Conservation (phyloP, 2,329 filamentous ascomycete species). For the Cordyceps farinosa region DNA sequence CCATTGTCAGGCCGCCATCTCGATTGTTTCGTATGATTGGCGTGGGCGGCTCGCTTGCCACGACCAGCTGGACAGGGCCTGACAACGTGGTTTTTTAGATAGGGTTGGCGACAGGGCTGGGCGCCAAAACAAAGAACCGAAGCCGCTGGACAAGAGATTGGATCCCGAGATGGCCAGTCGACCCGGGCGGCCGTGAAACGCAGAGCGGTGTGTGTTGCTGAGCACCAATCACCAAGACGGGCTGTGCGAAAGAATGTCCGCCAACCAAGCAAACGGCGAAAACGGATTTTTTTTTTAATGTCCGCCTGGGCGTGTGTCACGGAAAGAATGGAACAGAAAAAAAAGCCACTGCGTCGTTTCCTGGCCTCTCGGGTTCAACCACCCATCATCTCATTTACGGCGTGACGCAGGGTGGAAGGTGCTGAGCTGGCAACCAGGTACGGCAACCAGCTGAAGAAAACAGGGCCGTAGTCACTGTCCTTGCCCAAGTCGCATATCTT, state of each 20-base stretch:
- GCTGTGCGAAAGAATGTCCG: not conserved
- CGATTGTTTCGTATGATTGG: slow-evolving; percentile 3
- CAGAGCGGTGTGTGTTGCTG: slow-evolving; percentile 1
- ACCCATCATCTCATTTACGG: not conserved
- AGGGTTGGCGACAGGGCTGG: not conserved
- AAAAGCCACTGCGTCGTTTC: not conserved
- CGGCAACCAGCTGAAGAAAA: not conserved
- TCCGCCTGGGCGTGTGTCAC: not conserved
- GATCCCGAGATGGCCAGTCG: not conserved
- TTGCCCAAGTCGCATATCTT: not conserved
- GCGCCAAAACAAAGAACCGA: not conserved
- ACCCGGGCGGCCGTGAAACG: slow-evolving; percentile 1
- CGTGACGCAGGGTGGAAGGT: not conserved
- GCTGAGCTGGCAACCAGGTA: slow-evolving; percentile 7
- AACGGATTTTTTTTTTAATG: too few relatives aligned
- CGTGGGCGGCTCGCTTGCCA: not conserved
- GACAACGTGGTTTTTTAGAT: not conserved
- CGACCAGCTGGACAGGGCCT: not conserved
- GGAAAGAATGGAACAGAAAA: not conserved
- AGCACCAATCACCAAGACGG: not conserved
- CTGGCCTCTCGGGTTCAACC: not conserved
- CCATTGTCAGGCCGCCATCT: slow-evolving; percentile 3
- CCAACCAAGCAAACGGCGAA: not conserved
- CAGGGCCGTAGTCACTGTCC: not conserved
- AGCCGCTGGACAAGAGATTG: not conserved